These are phyloP conservation scores for Globisporangium canariense DNA, from an alignment of 352 stramenopile genomes.

Conservation along the genomic window DNA sequence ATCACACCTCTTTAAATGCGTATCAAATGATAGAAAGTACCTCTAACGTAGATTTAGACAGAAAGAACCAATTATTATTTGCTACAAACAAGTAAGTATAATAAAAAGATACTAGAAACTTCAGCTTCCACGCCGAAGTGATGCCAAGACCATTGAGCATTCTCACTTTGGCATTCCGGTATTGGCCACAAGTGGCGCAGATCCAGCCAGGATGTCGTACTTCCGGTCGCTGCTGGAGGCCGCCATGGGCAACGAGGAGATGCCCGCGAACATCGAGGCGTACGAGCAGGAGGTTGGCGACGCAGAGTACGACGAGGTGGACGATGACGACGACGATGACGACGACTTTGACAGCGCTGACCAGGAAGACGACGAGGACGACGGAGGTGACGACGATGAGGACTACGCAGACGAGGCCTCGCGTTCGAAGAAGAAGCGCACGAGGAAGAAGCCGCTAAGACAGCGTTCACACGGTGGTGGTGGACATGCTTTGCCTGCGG, in stretches of 20 bases:
- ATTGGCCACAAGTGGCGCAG: neutral
- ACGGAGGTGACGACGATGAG: slow-evolving; percentile 6
- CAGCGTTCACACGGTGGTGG: neutral
- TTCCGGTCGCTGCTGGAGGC: slow-evolving; percentile 82
- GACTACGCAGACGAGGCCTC: slow-evolving; percentile 7
- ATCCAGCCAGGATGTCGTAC: slow-evolving; percentile 53
- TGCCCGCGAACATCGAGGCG: slow-evolving; percentile 45
- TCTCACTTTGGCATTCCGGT: neutral
- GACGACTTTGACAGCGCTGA: slow-evolving; percentile 17
- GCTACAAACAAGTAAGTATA: neutral
- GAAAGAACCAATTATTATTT: too few relatives aligned
- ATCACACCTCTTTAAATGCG: neutral
- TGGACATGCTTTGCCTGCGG: neutral
- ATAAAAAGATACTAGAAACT: neutral
- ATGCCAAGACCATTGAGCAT: slow-evolving; percentile 4
- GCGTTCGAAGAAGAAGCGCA: neutral
- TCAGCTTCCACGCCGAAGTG: neutral
- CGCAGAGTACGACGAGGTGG: slow-evolving; percentile 25
- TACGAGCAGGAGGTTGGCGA: slow-evolving; percentile 28
- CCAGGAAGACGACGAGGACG: slow-evolving; percentile 18
- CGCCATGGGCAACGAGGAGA: slow-evolving; percentile 65
- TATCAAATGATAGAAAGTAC: neutral
- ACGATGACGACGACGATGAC: slow-evolving; percentile 7
- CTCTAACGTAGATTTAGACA: too few relatives aligned
- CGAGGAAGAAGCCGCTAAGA: slow-evolving; percentile 1